Evolutionary conservation across 805 yeast species (phyloP), one percentile per base, ranked within the genome.

Genomic region (Dipodascopsis uninucleata): DNA sequence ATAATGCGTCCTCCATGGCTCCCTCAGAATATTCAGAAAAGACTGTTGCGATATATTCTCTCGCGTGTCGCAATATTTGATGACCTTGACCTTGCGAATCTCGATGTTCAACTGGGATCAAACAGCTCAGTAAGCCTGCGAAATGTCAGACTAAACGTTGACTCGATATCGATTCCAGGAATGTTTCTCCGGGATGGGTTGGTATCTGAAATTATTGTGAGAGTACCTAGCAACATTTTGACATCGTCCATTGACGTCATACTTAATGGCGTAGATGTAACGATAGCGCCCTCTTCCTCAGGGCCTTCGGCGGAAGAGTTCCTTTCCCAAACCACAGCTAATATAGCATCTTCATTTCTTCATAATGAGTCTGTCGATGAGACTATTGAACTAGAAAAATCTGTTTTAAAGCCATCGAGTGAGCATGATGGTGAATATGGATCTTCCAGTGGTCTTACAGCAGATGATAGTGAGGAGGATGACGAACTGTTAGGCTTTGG

Each of bases 31-130:
- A 71, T 89, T 32, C 96, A 88, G 59, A 83, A 85, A 65, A 71
- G 95, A 56, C 74, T 88, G 29, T 75, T 89, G 33, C 77, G 84
- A 33, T 87, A 86, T 63, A 77, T 88, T 3, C 73, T 89, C 21
- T 85, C 84, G 61, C 90, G 86, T 63, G 75, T 88, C 34, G 79
- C 89, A 12, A 66, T 89, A 32, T 85, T 89, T 59, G 83, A 95
- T 1, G 84, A 82, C 54, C 75, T 88, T 18, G 94, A 88, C 62
- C 69, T 87, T 16, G 82, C 87, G 16, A 83, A 87, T 59, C 63
- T 89, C 41, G 93, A 87, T 58, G 87, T 89, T 0, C 81, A 94
- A 4, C 66, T 85, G 17, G 85, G 85, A 1, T 68, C 81, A 3
- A 73, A 70, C 43, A 69, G 71, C 14, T 66, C 63, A 12, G 53